These are phyloP conservation scores for Plenodomus lindquistii DNA, from an alignment of 2,329 filamentous ascomycete genomes.

Conservation along the genomic window DNA sequence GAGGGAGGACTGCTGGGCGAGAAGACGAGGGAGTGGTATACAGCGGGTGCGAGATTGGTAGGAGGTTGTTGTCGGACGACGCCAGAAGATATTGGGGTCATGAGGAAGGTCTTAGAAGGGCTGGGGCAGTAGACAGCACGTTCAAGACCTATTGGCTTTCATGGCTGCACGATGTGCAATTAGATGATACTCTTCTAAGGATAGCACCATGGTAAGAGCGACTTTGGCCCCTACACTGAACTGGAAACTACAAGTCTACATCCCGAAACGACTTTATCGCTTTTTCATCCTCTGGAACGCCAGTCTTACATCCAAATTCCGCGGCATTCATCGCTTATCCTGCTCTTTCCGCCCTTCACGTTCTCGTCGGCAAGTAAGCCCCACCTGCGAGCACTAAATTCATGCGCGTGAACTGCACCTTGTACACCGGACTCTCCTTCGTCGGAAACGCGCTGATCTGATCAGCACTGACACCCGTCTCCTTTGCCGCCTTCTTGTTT, in stretches of 20 bases:
- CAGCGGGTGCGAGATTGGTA: constrained; percentile 47
- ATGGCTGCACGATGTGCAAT: too few relatives aligned
- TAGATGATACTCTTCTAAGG: too few relatives aligned
- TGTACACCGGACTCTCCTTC: constrained; percentile 94
- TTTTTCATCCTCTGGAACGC: too few relatives aligned
- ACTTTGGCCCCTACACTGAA: too few relatives aligned
- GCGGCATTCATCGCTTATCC: too few relatives aligned
- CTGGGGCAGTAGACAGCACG: too few relatives aligned
- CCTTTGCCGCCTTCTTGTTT: constrained; percentile 77
- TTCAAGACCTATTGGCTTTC: too few relatives aligned
- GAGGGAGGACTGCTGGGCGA: constrained; percentile 29
- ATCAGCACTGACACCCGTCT: constrained; percentile 86
- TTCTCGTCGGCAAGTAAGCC: constrained; percentile 58
- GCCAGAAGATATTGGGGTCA: constrained; percentile 46
- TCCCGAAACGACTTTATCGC: too few relatives aligned
- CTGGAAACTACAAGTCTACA: too few relatives aligned
- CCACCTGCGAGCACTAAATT: constrained; percentile 89
- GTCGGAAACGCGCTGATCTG: constrained; percentile 95
- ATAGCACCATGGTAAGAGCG: too few relatives aligned
- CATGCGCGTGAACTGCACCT: constrained; percentile 92
- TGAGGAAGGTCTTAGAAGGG: constrained; percentile 29
- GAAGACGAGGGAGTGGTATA: constrained; percentile 38
- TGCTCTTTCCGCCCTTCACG: neutral
- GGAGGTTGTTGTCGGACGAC: constrained; percentile 55
- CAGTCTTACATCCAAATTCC: too few relatives aligned